Evolutionary conservation across 345 rosid genomes (phyloP).

Genomic region (Adansonia digitata): DNA sequence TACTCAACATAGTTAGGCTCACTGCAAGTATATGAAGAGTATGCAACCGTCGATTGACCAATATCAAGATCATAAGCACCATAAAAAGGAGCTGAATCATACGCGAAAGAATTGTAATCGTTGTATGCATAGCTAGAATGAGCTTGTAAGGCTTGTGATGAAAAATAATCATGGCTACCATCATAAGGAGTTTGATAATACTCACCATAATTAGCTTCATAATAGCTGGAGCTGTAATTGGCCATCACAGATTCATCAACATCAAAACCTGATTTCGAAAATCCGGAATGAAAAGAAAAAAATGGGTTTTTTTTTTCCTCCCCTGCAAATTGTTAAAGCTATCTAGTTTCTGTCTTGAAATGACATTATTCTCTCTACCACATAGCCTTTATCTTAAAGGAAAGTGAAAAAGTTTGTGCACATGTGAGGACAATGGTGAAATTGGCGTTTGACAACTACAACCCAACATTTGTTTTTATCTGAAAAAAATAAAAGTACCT

Average conservation of each 20-base stretch:
- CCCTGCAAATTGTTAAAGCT: background rate
- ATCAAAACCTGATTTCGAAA: background rate
- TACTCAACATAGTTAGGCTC: slow-evolving; percentile 29
- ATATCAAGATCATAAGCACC: slow-evolving; percentile 14
- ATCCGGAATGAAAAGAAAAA: background rate
- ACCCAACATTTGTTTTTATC: background rate
- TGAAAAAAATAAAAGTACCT: no score
- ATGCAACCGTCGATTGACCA: slow-evolving; percentile 20
- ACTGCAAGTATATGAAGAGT: slow-evolving; percentile 39
- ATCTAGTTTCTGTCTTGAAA: background rate
- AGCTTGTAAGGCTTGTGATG: background rate
- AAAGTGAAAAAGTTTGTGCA: background rate
- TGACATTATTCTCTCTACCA: background rate
- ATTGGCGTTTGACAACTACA: background rate
- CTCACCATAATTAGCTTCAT: slow-evolving; percentile 8
- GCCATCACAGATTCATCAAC: slow-evolving; percentile 1
- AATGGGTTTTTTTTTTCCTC: background rate
- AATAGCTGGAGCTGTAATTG: background rate
- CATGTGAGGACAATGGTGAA: background rate
- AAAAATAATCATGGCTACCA: background rate
- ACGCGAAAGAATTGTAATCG: background rate
- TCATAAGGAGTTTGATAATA: slow-evolving; percentile 7
- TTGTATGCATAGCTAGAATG: background rate
- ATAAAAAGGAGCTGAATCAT: slow-evolving; percentile 11
- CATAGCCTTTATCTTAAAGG: slow-evolving; percentile 8